Evolutionary conservation across 306 rosid species (phyloP).

Genomic region (Potentilla sterilis): DNA sequence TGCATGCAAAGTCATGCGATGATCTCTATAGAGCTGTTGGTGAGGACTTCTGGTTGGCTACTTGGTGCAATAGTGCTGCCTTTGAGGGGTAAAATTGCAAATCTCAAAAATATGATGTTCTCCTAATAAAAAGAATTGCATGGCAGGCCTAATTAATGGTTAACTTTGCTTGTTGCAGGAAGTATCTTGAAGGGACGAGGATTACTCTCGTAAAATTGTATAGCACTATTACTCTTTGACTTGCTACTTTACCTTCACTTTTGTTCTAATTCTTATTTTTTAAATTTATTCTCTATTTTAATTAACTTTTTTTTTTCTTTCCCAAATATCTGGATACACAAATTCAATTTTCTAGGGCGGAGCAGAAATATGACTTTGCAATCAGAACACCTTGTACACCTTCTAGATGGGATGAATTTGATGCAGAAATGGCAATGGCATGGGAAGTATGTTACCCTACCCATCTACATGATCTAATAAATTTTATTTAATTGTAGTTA

Average conservation of each 20-base stretch:
- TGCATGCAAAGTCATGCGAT: slow-evolving; percentile 77
- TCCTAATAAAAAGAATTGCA: slow-evolving; percentile 12
- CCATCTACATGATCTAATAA: not conserved
- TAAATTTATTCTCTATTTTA: slow-evolving; percentile 2
- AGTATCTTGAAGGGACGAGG: slow-evolving; percentile 94
- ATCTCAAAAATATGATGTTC: slow-evolving; percentile 12
- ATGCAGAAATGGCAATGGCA: slow-evolving; percentile 81
- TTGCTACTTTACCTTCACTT: slow-evolving; percentile 20
- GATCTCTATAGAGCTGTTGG: slow-evolving; percentile 78
- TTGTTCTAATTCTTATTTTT: not conserved
- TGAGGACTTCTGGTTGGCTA: slow-evolving; percentile 92
- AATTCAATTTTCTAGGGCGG: slow-evolving; percentile 52
- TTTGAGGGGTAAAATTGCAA: slow-evolving; percentile 64
- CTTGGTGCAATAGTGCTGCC: slow-evolving; percentile 92
- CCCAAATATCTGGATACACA: slow-evolving; percentile 15
- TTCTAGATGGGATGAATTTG: slow-evolving; percentile 91
- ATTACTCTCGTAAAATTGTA: slow-evolving; percentile 74
- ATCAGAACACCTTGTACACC: slow-evolving; percentile 86
- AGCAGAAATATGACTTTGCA: slow-evolving; percentile 80
- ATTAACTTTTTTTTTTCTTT: not conserved
- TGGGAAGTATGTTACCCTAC: slow-evolving; percentile 76
- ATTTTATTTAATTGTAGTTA: not conserved
- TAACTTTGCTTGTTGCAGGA: slow-evolving; percentile 59
- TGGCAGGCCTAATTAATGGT: slow-evolving; percentile 34
- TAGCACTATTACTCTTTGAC: slow-evolving; percentile 25